Evolutionary conservation across 345 rosid species (phyloP), one percentile per base, ranked within the genome.

Genomic region (Salix purpurea): DNA sequence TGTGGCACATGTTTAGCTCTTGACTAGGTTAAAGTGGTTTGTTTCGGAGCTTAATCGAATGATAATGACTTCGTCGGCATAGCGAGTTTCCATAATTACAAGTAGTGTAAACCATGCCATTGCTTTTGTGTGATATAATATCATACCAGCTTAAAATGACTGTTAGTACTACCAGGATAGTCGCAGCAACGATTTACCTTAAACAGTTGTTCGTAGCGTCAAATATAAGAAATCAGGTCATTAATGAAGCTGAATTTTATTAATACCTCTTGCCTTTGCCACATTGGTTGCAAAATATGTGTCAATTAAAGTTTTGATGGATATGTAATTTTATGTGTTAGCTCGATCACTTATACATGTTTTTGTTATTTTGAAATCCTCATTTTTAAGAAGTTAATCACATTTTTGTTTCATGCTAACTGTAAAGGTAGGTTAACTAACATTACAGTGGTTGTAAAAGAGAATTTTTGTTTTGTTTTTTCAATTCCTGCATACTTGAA

Each of bases 21-120:
- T 69, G 70, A 76, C 76, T 9, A 69, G 65, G 72, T 37, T 32
- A 69, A 69, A 24, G 36, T 58, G 50, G 80, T n/a, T 34, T 76
- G 50, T 30, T 64, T 80, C 23, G 67, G 64, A 44, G 42, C 62
- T 16, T 34, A 7, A 58, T 16, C 32, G 40, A 72, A 67, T 21
- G 48, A 54, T 54, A 23, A 58, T 28, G 11, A 15, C 24, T 50
- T n/a, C 32, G 13, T 15, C 70, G 60, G 58, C 34, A 70, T 39
- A 28, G 60, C 23, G 65, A 37, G 28, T 69, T 44, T 65, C 67
- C 5, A 16, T 65, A 44, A 67, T 34, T 75, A 46, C 56, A 60
- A 65, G 52, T 71, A 74, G 30, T 60, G 69, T 28, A 58, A 73
- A 26, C 37, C 37, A 14, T 6, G 50, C 70, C 46, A 39, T 39